These are phyloP conservation scores for Anisodus acutangulus DNA, from an alignment of 257 asterid species.

Conservation along the genomic window DNA sequence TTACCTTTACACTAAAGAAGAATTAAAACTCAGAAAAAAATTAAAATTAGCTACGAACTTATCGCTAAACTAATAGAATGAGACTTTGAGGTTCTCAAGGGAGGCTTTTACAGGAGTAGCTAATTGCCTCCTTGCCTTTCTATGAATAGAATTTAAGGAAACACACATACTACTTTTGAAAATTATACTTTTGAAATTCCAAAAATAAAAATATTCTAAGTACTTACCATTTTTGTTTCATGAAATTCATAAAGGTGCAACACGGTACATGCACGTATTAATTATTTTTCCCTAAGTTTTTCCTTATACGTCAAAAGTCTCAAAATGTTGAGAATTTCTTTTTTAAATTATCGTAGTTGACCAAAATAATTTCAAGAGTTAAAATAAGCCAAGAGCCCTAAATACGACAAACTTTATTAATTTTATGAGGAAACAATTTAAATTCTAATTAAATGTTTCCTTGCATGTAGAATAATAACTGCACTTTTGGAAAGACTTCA, in stretches of 20 bases:
- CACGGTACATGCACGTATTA: background rate
- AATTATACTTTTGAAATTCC: background rate
- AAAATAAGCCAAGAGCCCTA: background rate
- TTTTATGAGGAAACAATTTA: too few relatives aligned
- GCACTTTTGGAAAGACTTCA: background rate
- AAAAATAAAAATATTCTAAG: background rate
- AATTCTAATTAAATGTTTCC: too few relatives aligned
- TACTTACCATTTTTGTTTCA: background rate
- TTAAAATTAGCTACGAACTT: background rate
- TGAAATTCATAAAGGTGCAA: background rate
- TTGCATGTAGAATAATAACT: too few relatives aligned
- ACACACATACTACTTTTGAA: background rate
- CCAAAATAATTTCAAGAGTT: background rate
- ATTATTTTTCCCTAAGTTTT: background rate
- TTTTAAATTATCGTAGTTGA: background rate
- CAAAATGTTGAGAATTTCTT: background rate
- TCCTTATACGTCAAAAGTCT: background rate
- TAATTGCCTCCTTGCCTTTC: background rate
- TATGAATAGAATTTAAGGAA: background rate
- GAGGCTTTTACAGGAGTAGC: background rate
- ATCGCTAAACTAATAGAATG: too few relatives aligned
- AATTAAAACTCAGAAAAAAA: background rate
- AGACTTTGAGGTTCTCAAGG: background rate
- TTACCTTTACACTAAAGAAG: background rate
- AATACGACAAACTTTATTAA: background rate